Evolutionary conservation across 768 basidiomycete species (phyloP).

Genomic region (Psilocybe sp.): DNA sequence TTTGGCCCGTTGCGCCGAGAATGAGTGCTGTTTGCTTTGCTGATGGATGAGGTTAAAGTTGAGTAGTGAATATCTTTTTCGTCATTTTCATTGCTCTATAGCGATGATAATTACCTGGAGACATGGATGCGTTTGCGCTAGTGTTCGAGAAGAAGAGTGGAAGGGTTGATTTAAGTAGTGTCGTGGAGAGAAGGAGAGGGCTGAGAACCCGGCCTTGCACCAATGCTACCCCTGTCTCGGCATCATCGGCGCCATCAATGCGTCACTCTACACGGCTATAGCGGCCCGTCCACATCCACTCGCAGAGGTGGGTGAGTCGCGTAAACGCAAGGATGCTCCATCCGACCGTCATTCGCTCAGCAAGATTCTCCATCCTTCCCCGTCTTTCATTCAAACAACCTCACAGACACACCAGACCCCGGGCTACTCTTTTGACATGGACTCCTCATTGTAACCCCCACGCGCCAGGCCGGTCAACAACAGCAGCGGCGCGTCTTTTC

Average conservation of each 20-base stretch:
- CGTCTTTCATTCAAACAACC: conserved; percentile 1
- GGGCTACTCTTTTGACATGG: background rate
- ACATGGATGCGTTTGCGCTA: background rate
- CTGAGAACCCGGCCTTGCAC: too few species aligned
- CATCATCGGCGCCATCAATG: too few species aligned
- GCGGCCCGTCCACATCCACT: too few species aligned
- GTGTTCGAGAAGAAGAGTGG: background rate
- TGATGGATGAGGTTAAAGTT: background rate
- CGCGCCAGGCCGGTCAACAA: background rate
- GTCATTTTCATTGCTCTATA: too few species aligned
- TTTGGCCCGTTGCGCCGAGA: conserved; percentile 72
- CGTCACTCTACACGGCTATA: too few species aligned
- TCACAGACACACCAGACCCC: background rate
- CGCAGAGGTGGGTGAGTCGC: conserved; percentile 2
- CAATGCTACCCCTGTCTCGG: too few species aligned
- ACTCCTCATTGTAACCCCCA: background rate
- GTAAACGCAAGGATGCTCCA: conserved; percentile 18
- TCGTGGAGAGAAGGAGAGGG: too few species aligned
- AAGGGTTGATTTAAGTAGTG: too few species aligned
- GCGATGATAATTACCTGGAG: background rate
- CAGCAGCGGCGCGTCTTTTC: conserved; percentile 7
- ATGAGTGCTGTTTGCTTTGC: conserved; percentile 57
- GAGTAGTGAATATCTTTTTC: background rate
- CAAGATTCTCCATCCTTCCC: conserved; percentile 10
- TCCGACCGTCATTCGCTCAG: conserved; percentile 18